phyloP scores from a whole-genome alignment of 1,284 basidiomycete species.

The Puccinia coronata region DNA sequence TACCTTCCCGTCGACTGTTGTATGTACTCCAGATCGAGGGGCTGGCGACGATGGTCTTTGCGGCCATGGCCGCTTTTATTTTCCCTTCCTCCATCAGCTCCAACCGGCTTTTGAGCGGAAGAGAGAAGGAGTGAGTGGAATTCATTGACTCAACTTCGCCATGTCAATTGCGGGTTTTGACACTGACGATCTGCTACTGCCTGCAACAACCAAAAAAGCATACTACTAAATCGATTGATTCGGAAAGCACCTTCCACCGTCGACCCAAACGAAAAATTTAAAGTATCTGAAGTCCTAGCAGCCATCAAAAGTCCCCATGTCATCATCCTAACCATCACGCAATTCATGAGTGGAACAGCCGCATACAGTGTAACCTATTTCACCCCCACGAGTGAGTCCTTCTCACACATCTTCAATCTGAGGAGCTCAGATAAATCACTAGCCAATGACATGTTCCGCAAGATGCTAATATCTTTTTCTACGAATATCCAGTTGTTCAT shows the following conservation, averaged over 20 bases:
- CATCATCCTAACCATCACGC: background rate
- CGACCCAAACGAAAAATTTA: conserved; percentile 1
- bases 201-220: background rate
- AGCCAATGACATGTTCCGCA: no score
- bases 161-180: background rate
- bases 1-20: background rate
- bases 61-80: background rate
- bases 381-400: conserved; percentile 24
- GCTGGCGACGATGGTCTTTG: background rate
- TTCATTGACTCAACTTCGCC: background rate
- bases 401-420: background rate
- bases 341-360: conserved; percentile 18
- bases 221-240: background rate
- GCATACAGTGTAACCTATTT: conserved; percentile 26
- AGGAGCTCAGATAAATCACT: background rate
- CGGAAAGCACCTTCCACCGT: background rate
- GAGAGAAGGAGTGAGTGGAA: background rate
- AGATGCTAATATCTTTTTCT: background rate
- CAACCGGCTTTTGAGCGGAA: background rate
- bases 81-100: conserved; percentile 15
- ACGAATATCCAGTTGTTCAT: background rate
- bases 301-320: conserved; percentile 34
- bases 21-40: conserved; percentile 13
- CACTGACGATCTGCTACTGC: background rate
- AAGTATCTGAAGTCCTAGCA: background rate